Percentiles rank a stretch among this genome's conserved stretches.
Evolutionary conservation across 2,329 filamentous ascomycete species (phyloP).

Genomic region (Byssothecium circinans): DNA sequence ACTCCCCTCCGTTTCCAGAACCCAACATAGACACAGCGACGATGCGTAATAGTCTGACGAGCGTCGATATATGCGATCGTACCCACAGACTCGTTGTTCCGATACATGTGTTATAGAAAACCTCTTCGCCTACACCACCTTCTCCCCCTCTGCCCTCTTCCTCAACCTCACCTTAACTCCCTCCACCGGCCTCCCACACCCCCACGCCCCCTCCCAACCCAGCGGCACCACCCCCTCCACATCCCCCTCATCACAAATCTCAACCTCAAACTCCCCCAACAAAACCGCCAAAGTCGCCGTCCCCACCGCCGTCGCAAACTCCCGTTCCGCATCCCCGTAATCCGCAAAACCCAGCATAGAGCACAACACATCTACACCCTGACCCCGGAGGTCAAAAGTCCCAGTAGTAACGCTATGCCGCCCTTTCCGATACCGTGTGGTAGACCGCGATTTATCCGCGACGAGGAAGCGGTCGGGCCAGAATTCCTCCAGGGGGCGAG

Average conservation of each 20-base stretch:
- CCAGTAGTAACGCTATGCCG: constrained; percentile 4
- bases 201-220: constrained; percentile 20
- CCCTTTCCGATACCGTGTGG: not conserved
- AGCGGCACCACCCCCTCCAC: constrained; percentile 22
- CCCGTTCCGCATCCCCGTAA: constrained; percentile 12
- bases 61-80: too few species aligned
- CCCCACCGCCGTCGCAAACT: constrained; percentile 22
- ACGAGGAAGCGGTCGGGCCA: constrained; percentile 31
- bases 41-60: too few species aligned
- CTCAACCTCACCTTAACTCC: too few species aligned
- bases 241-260: constrained; percentile 25
- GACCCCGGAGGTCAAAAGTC: constrained; percentile 19
- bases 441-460: constrained; percentile 3
- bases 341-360: constrained; percentile 2
- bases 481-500: constrained; percentile 28
- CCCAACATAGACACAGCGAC: too few species aligned
- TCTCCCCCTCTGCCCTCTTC: too few species aligned
- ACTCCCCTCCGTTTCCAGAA: too few species aligned
- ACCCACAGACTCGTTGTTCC: constrained; percentile 7
- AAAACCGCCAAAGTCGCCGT: constrained; percentile 26
- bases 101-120: too few species aligned
- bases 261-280: constrained; percentile 28
- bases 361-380: constrained; percentile 18
- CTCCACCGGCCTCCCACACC: constrained; percentile 21
- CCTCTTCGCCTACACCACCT: too few species aligned